Evolutionary conservation across 441 rosid genomes (phyloP), one percentile per base, ranked within the genome.

Genomic region (Jatropha multifida): DNA sequence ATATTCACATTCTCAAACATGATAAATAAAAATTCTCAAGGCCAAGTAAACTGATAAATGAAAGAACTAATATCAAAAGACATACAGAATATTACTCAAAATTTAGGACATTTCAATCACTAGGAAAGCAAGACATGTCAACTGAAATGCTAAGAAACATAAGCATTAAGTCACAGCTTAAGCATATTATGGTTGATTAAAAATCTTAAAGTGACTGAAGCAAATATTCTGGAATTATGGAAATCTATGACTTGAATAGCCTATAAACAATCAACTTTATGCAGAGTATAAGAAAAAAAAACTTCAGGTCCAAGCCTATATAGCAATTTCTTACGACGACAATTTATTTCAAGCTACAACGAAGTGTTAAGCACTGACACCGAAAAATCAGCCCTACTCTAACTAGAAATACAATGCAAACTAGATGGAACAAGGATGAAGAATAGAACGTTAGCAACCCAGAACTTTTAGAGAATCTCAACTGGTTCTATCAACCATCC

Each of bases 21-120:
- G 51, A 65, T 37, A 74, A 27, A 26, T 4, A 1, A 74, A 65
- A 32, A 72, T 44, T 59, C 38, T 56, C n/a, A 4, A 44, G 37
- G 11, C 5, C 0, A 18, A 18, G 44, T 27, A 65, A 42, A 65
- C 59, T 8, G 10, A 76, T 41, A 42, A 23, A 69, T 38, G 23
- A 18, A 54, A 69, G 42, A 52, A 51, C 40, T 8, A 74, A 42
- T 20, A 40, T 13, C 11, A 55, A n/a, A 51, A 6, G 41, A 42
- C 52, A 61, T 4, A 15, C 26, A 69, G 3, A 12, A 40, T 40
- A n/a, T 38, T 55, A 51, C 1, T 18, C 9, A 55, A 3, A 44
- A 62, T 51, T 66, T 64, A 46, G 68, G 62, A 78, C 55, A 61
- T 62, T 48, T 27, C 63, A 64, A 17, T 66, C 61, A 71, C 72